Evolutionary conservation across 2,329 filamentous ascomycete genomes (phyloP), one percentile per base, ranked within the genome.

Genomic region (Seiridium unicorne): DNA sequence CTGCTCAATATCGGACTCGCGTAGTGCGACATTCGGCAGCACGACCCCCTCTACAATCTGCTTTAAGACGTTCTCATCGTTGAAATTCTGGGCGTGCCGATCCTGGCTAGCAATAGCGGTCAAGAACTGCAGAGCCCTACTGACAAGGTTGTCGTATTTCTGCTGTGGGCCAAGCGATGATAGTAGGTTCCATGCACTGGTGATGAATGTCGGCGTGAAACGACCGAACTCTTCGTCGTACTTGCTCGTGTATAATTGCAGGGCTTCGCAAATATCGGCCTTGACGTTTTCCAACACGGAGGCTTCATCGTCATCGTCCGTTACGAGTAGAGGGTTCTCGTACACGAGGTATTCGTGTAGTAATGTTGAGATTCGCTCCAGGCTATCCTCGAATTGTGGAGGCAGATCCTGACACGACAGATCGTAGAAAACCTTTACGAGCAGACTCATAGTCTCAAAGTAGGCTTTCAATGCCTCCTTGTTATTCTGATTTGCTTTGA

Each of bases 401-500:
- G 95, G 93, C 68, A 99, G 84, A 74, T 99, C 95, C 73, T 99
- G 96, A 72, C 89, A 97, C n/a, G 93, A 97, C 57, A 99, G 87
- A 75, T 99, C 96, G 78, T 95, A 95, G 72, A 98, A 88, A 54
- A 99, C 88, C 79, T 96, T 96, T 67, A 97, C 83, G 67, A 96
- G 86, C 57, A 98, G 82, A 73, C 94, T 93, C 64, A 99, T 83
- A 3, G 93, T 92, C 64, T 91, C 88, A 68, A 97, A 93, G 73
- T 92, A 91, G 66, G 87, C 86, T 70, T 89, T 87, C 49, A 99
- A 82, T 13, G 82, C 85, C 4, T 84, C 85, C 69, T 91, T 90
- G 73, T 97, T 90, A 74, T 85, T 81, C 70, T 88, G 85, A 73
- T 93, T 92, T 67, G 88, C 84, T 61, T 89, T 84, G 67, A 99